These are phyloP conservation scores for Aspergillus incahuasiensis DNA, from an alignment of 495 filamentous ascomycete genomes.

Conservation along the genomic window DNA sequence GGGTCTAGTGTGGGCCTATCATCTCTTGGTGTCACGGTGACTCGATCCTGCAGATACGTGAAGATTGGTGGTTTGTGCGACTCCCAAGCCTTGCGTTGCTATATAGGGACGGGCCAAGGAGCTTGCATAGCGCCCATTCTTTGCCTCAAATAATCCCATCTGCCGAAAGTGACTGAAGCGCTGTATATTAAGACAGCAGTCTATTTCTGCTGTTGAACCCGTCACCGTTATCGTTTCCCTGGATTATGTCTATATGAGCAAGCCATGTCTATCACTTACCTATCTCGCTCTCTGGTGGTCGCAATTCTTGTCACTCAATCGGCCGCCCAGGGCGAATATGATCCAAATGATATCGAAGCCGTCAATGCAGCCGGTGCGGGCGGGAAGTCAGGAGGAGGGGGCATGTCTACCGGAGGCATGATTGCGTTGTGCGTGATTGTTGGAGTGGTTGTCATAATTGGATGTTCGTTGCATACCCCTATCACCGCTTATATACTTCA, in stretches of 20 bases:
- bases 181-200: neutral
- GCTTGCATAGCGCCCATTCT: neutral
- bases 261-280: neutral
- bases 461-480: conserved; percentile 15
- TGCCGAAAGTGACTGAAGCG: neutral
- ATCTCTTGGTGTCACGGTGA: neutral
- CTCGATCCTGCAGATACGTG: conserved; percentile 7
- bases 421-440: conserved; percentile 24
- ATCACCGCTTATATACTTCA: neutral
- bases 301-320: conserved; percentile 4
- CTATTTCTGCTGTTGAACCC: neutral
- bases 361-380: conserved; percentile 14
- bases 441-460: conserved; percentile 24
- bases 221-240: neutral
- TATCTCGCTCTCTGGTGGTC: conserved; percentile 1
- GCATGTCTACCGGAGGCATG: conserved; percentile 18
- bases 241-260: neutral
- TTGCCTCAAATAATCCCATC: neutral
- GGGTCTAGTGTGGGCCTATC: conserved; percentile 6
- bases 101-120: neutral
- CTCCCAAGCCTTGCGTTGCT: neutral
- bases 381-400: conserved; percentile 13
- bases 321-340: conserved; percentile 9
- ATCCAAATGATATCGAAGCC: conserved; percentile 12
- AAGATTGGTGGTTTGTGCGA: conserved; percentile 6